phyloP scores from a whole-genome alignment of 495 filamentous ascomycete genomes.

The Chlorociboria aeruginascens region DNA sequence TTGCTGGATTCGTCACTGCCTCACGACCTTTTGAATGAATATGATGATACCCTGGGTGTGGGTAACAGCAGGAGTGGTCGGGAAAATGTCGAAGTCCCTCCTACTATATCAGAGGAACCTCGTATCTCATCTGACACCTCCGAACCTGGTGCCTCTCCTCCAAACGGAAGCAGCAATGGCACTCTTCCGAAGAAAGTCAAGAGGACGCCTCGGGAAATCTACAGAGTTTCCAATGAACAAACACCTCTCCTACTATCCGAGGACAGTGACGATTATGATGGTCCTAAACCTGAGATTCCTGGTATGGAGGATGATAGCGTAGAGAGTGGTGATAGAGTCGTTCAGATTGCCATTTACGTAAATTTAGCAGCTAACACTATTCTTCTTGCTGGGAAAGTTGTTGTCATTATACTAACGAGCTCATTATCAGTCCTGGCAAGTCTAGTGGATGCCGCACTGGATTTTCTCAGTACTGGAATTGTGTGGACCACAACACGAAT shows the following conservation, averaged over 20 bases:
- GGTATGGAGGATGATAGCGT: slow-evolving; percentile 44
- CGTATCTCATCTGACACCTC: neutral
- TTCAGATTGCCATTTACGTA: slow-evolving; percentile 70
- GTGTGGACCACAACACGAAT: slow-evolving; percentile 73
- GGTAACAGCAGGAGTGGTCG: slow-evolving; percentile 22
- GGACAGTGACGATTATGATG: slow-evolving; percentile 17
- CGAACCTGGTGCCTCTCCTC: neutral
- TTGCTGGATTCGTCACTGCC: slow-evolving; percentile 80
- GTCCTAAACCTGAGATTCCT: slow-evolving; percentile 34
- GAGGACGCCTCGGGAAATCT: slow-evolving; percentile 71
- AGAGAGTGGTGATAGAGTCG: slow-evolving; percentile 52
- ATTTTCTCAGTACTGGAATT: slow-evolving; percentile 79
- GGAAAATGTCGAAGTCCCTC: slow-evolving; percentile 35
- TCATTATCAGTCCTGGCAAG: slow-evolving; percentile 83
- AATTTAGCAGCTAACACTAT: slow-evolving; percentile 77
- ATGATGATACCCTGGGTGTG: slow-evolving; percentile 39
- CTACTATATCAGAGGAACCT: slow-evolving; percentile 42
- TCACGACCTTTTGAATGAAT: slow-evolving; percentile 78
- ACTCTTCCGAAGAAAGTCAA: slow-evolving; percentile 39
- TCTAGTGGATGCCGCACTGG: slow-evolving; percentile 78
- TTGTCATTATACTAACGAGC: slow-evolving; percentile 62
- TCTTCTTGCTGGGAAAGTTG: slow-evolving; percentile 68
- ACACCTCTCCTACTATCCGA: slow-evolving; percentile 41
- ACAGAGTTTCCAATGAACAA: slow-evolving; percentile 59
- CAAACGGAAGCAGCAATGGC: slow-evolving; percentile 2